Conservation (phyloP, 2,329 filamentous ascomycete species). For the Trichoderma sp. region DNA sequence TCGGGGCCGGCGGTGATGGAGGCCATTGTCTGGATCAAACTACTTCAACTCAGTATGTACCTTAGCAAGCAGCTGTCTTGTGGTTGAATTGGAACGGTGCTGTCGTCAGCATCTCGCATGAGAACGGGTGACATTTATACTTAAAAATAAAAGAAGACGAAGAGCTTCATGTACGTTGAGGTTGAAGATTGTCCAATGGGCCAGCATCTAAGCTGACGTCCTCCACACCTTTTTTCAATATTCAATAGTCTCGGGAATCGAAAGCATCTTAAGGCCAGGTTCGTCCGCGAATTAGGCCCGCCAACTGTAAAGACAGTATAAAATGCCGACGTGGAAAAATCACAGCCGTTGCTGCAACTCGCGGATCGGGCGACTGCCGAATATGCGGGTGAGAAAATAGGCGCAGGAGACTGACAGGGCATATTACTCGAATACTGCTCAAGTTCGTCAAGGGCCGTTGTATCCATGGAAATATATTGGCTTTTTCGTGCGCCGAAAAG, state of each 20-base stretch:
- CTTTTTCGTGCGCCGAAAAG: not conserved
- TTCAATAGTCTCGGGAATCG: not conserved
- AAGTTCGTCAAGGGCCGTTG: no score
- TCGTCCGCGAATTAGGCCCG: not conserved
- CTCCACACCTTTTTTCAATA: not conserved
- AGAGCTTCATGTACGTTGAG: not conserved
- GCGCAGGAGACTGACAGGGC: no score
- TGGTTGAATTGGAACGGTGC: no score
- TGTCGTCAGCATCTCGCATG: not conserved
- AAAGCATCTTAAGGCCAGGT: not conserved
- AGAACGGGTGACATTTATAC: not conserved
- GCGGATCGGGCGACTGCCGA: no score
- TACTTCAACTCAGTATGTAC: no score
- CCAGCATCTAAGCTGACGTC: slow-evolving; percentile 2
- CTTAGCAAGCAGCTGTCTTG: no score
- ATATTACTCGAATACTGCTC: no score
- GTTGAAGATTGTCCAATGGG: not conserved
- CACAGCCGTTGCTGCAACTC: no score
- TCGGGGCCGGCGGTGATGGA: slow-evolving; percentile 1
- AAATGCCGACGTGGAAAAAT: no score
- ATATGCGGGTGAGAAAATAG: no score
- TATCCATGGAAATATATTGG: no score
- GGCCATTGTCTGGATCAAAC: not conserved
- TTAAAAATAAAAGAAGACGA: not conserved
- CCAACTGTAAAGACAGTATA: no score